Base-by-base conservation (phyloP, 768 basidiomycete species). In the Hygrocybe punicea region DNA sequence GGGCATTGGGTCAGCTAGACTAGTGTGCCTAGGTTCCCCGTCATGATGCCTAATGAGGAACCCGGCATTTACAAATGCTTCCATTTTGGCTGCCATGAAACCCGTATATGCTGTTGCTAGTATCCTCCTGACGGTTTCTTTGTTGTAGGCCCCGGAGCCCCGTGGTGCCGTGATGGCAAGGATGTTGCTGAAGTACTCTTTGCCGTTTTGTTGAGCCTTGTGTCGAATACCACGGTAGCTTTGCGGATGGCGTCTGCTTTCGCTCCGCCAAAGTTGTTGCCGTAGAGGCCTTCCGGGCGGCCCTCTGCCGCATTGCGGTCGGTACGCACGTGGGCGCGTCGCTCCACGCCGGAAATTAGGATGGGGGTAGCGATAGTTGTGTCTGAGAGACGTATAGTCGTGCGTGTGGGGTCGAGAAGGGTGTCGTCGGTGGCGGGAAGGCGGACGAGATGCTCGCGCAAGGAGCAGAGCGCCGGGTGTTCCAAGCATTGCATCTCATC, bases 401-500 rank as follows among this genome's bases (percentile, higher is more conserved):
- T 51, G 49, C 49, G 49, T 16, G 19, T 34, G 5, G 49, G 49
- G 16, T 51, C 25, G 24, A 51, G 29, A 6, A 51, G 29, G 2
- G 49, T 11, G 49, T 51, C 49, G 13, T n/a, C 8, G 13, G 16
- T 34, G 17, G 17, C 21, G 49, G 46, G 24, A 14, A 51, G 17
- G 24, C n/a, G 34, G 25, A 24, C 49, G 6, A 51, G 49, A n/a
- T 9, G 29, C 14, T 51, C 49, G 24, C 49, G 49, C 21, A 51
- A 25, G 23, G 49, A 25, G 29, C 49, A 51, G 24, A 51, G 29
- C 13, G 49, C 49, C 8, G 49, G 49, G 29, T 51, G 49, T 16
- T 51, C 49, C 16, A 51, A 25, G 25, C 49, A 51, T 51, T 51
- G 49, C 29, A 51, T 29, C 25, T 51, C 49, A 21, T 51, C 49